Base-by-base conservation (phyloP, 2,329 filamentous ascomycete genomes). In the Ceratocystis alfenasii region DNA sequence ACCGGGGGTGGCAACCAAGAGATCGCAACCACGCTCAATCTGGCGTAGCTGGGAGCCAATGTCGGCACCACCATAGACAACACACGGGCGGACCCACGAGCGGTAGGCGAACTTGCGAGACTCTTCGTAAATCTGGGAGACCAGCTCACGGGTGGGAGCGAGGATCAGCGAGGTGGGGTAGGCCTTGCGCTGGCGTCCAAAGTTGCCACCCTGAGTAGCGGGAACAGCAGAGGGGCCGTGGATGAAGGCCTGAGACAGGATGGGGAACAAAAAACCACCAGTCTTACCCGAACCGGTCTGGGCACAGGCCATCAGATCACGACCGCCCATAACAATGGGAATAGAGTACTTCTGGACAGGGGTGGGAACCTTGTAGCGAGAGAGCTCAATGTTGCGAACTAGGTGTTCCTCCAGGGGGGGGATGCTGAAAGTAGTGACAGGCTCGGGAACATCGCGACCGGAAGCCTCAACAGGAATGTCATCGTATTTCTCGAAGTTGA, bases 401-500 rank as follows among this genome's bases (percentile, higher is more conserved):
- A 99, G 82, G 74, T 97, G 94, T 76, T 95, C 89, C 74, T 99
- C 94, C 71, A 99, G 83, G 73, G 94, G 94, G 70, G 94, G 94
- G 78, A 94, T 95, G 74, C 85, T 90, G 83, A 99, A 99, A 69
- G 86, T 83, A 70, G 87, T 87, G 71, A 96, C 90, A 50, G 93
- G 88, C 74, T 97, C 94, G 59, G 94, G 94, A 64, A 97, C 91
- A 74, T 95, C 86, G 65, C 90, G 87, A 68, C 94, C 94, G 68
- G 93, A 96, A 69, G 94, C 94, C 79, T 97, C 94, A 70, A 99
- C 94, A 65, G 94, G 94, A 71, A 99, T 99, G 77, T 99, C 94
- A 74, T 99, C 94, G 79, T 99, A 99, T 83, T 99, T 99, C 81
- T 96, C 88, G 76, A 99, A 99, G 84, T 99, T 99, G 88, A 99